Evolutionary conservation across 2,329 filamentous ascomycete genomes (phyloP).

Genomic region (Geosmithia flava): DNA sequence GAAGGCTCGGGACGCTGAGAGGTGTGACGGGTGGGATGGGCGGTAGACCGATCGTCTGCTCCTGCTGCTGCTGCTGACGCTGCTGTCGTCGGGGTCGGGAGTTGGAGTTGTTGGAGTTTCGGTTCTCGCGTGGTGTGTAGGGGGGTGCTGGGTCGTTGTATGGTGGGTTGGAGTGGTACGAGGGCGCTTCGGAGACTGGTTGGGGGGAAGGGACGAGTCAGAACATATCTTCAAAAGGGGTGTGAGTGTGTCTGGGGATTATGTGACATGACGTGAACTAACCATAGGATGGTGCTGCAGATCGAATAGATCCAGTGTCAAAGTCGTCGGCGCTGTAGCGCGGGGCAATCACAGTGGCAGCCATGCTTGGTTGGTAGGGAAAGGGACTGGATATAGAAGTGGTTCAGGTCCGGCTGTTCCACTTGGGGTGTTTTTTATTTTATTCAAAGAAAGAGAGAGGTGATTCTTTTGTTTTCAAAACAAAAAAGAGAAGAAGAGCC

Average conservation of each 20-base stretch:
- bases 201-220: not conserved
- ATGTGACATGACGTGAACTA: conserved; percentile 17
- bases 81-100: conserved; percentile 3
- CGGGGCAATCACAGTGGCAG: conserved; percentile 4
- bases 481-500: too few relatives aligned
- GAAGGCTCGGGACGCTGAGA: conserved; percentile 27
- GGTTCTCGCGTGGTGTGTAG: conserved; percentile 27
- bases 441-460: too few relatives aligned
- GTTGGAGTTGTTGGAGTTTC: conserved; percentile 1
- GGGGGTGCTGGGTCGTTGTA: conserved; percentile 34
- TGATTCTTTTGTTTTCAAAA: too few relatives aligned
- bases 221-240: too few relatives aligned
- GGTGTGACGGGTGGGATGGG: conserved; percentile 30
- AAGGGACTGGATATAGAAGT: not conserved
- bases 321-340: conserved; percentile 40
- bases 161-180: conserved; percentile 46
- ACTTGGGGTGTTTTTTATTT: too few relatives aligned
- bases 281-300: conserved; percentile 57
- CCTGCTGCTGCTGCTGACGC: conserved; percentile 7
- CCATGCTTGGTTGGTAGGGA: conserved; percentile 10
- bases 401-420: not conserved
- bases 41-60: conserved; percentile 32
- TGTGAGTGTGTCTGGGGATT: not conserved
- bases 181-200: conserved; percentile 50
- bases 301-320: conserved; percentile 55